These are phyloP conservation scores for Cutaneotrichosporon sp. DNA, from an alignment of 1,284 basidiomycete genomes.

Conservation along the genomic window DNA sequence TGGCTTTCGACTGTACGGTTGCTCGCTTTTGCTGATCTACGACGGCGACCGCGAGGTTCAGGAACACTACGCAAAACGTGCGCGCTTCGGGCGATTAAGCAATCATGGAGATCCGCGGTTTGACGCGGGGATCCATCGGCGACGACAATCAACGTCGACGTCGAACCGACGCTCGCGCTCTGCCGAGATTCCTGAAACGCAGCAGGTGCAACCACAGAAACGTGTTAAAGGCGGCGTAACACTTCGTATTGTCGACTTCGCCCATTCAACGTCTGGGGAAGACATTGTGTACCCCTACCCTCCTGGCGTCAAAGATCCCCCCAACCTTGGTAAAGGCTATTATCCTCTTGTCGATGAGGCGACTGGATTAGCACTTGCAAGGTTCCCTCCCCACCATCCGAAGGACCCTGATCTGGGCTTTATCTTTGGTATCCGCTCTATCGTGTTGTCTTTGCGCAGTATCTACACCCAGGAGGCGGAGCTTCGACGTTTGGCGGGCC, in stretches of 20 bases:
- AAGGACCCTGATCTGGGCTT: slow-evolving; percentile 90
- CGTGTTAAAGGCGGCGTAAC: slow-evolving; percentile 84
- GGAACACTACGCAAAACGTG: slow-evolving; percentile 49
- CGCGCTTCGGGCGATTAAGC: background rate
- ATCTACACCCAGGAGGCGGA: slow-evolving; percentile 73
- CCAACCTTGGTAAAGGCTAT: slow-evolving; percentile 65
- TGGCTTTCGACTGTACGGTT: slow-evolving; percentile 97
- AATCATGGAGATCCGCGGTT: slow-evolving; percentile 1
- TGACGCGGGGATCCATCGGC: background rate
- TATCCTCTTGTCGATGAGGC: slow-evolving; percentile 69
- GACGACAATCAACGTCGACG: slow-evolving; percentile 3
- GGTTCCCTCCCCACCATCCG: slow-evolving; percentile 87
- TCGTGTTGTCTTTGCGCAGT: slow-evolving; percentile 65
- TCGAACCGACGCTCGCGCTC: slow-evolving; percentile 11
- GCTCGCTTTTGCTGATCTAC: slow-evolving; percentile 93
- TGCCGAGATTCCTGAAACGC: slow-evolving; percentile 9
- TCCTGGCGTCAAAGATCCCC: slow-evolving; percentile 27
- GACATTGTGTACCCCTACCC: slow-evolving; percentile 67
- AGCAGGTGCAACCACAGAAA: slow-evolving; percentile 18
- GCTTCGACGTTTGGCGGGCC: slow-evolving; percentile 13
- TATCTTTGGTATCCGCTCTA: slow-evolving; percentile 79
- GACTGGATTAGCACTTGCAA: slow-evolving; percentile 71
- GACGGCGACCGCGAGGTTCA: slow-evolving; percentile 89
- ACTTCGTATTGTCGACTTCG: slow-evolving; percentile 96
- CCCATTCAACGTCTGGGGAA: slow-evolving; percentile 91